Base-by-base conservation (phyloP, 306 rosid genomes). In the Vigna trinervia region DNA sequence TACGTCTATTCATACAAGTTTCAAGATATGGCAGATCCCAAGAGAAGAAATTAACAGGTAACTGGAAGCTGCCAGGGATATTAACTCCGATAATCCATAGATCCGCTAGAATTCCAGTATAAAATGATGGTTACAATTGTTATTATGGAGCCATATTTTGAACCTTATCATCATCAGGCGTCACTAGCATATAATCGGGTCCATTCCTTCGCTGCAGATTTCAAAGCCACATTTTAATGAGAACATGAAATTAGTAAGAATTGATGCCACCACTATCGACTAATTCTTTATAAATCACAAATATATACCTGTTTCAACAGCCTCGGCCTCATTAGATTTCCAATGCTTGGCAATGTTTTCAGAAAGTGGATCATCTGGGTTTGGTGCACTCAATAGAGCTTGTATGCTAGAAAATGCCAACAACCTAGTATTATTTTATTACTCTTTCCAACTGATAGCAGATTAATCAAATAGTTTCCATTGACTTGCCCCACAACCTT, bases 281-380 rank as follows among this genome's bases (percentile, higher is more conserved):
- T 23, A 53, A 39, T 14, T 74, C 66, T 11, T 10, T 11, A 10
- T 28, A 50, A 45, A 41, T 41, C 46, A 9, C 12, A 41, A 41
- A 41, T 53, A 34, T n/a, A 17, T 76, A 90, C 98, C 98, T 69
- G 97, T 93, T 87, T 93, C 98, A 71, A 93, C 98, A 23, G 98
- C 98, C 85, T 93, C 98, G 0, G 69, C 98, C 73, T 93, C 98
- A 6, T 88, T 93, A 1, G 96, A 59, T 85, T 93, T 93, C 98
- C 98, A 93, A 69, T 93, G 98, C 84, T 93, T 93, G 3, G 98
- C 98, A 36, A 93, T 91, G 85, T 93, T 93, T 86, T 93, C 98
- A 5, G 98, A 93, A 41, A 93, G 98, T 1, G 98, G 98, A 74
- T 93, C 98, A 12, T 93, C 98, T 1, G 98, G 98, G 79, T 93